These are phyloP conservation scores for Cinchona pubescens DNA, from an alignment of 257 asterid genomes.

Conservation along the genomic window DNA sequence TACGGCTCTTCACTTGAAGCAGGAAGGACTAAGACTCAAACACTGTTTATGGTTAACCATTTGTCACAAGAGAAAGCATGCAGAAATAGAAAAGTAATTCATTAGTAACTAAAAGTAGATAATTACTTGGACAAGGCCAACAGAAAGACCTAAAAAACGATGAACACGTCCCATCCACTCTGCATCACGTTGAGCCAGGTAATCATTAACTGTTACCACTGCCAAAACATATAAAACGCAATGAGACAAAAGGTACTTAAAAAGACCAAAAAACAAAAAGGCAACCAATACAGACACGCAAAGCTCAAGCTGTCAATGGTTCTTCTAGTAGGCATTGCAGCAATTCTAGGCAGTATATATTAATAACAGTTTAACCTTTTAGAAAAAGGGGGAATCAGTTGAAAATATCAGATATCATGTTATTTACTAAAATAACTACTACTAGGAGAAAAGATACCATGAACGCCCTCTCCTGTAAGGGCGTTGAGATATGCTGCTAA, in stretches of 20 bases:
- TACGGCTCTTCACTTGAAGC: too few species aligned
- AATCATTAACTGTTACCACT: conserved; percentile 97
- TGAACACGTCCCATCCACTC: conserved; percentile 99
- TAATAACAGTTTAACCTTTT: too few species aligned
- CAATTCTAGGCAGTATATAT: too few species aligned
- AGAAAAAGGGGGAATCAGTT: too few species aligned
- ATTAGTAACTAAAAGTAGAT: conserved; percentile 6
- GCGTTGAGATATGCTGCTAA: conserved; percentile 98
- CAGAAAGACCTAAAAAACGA: conserved; percentile 94
- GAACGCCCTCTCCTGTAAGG: conserved; percentile 90
- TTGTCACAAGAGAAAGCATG: not conserved
- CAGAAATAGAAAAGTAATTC: not conserved
- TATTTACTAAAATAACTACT: conserved; percentile 1
- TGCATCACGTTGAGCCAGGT: conserved; percentile 98
- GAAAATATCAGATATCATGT: not conserved
- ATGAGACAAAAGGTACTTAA: too few species aligned
- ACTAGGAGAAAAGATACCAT: conserved; percentile 50
- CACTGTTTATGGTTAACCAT: not conserved
- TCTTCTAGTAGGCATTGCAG: not conserved
- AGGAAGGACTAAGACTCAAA: too few species aligned
- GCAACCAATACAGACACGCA: not conserved
- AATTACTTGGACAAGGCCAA: conserved; percentile 94
- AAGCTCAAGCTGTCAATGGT: not conserved
- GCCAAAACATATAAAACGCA: conserved; percentile 30
- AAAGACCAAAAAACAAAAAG: conserved; percentile 16